Conservation (phyloP, 1,284 basidiomycete species). For the Takashimella tepidaria region DNA sequence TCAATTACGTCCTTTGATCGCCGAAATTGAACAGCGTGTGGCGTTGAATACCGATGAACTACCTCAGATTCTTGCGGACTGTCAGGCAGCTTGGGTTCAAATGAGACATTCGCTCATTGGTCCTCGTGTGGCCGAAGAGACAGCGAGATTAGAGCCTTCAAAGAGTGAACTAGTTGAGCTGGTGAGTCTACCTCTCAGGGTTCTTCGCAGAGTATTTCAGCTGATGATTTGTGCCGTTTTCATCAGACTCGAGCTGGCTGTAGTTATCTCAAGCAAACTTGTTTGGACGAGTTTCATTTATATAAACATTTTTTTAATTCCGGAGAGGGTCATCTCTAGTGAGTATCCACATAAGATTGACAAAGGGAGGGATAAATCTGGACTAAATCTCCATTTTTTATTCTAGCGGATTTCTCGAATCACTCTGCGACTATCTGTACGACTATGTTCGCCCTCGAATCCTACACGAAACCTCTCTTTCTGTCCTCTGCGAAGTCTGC, state of each 20-base stretch:
- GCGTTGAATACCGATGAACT: slow-evolving; percentile 64
- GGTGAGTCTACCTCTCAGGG: no score
- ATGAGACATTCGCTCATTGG: slow-evolving; percentile 66
- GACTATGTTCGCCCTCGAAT: slow-evolving; percentile 89
- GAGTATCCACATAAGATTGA: slow-evolving; percentile 40
- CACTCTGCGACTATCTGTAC: slow-evolving; percentile 83
- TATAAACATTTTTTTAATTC: slow-evolving; percentile 79
- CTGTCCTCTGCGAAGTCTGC: slow-evolving; percentile 83
- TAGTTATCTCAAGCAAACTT: slow-evolving; percentile 81
- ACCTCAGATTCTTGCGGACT: slow-evolving; percentile 69
- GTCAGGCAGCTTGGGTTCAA: slow-evolving; percentile 73
- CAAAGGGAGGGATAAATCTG: no score
- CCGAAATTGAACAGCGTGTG: slow-evolving; percentile 75
- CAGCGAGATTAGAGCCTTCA: slow-evolving; percentile 69
- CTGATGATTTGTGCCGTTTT: background rate
- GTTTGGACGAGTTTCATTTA: slow-evolving; percentile 77
- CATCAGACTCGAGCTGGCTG: slow-evolving; percentile 76
- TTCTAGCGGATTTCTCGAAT: slow-evolving; percentile 76
- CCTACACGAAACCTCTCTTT: slow-evolving; percentile 79
- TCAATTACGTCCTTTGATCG: slow-evolving; percentile 68
- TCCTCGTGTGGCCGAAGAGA: slow-evolving; percentile 67
- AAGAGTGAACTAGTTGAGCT: slow-evolving; percentile 78
- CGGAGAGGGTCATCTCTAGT: slow-evolving; percentile 80
- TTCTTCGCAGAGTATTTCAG: no score
- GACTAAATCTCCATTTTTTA: background rate